A percentile compares a stretch with the other conserved stretches of the same genome.
These are phyloP conservation scores for Apiospora arundinis DNA, from an alignment of 2,329 filamentous ascomycete species.

Conservation along the genomic window DNA sequence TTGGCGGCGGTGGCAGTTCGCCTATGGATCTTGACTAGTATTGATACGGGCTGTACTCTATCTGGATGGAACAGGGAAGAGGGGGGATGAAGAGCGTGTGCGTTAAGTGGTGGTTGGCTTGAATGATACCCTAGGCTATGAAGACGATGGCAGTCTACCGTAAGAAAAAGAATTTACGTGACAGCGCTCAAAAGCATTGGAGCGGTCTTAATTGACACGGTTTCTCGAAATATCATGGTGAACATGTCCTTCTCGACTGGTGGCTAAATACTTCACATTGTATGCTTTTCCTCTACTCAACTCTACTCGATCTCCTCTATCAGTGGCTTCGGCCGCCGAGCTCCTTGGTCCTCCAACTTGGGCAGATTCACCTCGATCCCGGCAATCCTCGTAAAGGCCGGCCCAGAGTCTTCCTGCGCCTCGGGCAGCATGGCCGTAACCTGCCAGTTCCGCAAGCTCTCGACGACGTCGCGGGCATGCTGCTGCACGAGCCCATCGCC, in stretches of 20 bases:
- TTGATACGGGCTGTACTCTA: too few species aligned
- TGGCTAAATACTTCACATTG: not conserved
- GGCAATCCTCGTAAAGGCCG: conserved; percentile 42
- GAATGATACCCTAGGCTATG: conserved; percentile 3
- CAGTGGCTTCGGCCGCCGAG: conserved; percentile 30
- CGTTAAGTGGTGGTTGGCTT: not conserved
- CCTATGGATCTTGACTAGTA: not conserved
- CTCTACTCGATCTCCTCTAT: conserved; percentile 43
- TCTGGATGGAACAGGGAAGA: not conserved
- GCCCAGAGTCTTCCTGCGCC: conserved; percentile 29
- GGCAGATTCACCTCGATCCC: conserved; percentile 43
- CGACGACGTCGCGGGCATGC: conserved; percentile 70
- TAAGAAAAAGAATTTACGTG: not conserved
- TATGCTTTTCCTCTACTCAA: not conserved
- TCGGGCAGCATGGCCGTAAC: conserved; percentile 56
- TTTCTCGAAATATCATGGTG: too few species aligned
- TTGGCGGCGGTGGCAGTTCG: not conserved
- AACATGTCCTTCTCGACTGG: not conserved
- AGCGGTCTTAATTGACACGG: not conserved
- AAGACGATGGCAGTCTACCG: too few species aligned
- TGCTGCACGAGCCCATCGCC: conserved; percentile 71
- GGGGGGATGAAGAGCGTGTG: not conserved
- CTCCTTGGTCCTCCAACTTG: conserved; percentile 21
- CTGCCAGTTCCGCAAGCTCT: conserved; percentile 69
- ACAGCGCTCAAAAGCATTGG: not conserved